Evolutionary conservation across 208 protist species (phyloP), one percentile per base, ranked within the genome.

Genomic region (Phytomonas sp.): DNA sequence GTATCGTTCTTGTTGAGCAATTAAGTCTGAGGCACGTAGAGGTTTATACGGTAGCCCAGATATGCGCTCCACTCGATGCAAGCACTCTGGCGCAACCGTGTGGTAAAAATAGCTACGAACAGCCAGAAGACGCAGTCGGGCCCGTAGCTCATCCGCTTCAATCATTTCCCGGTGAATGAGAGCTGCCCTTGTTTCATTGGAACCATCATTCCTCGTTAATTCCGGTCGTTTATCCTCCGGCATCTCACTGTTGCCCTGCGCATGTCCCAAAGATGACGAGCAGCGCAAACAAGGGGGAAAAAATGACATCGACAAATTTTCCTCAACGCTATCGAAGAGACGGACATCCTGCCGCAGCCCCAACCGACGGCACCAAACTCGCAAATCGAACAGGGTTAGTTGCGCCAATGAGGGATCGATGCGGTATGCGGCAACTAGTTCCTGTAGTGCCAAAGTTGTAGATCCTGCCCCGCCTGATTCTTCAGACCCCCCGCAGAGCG

Each of bases 41-140:
- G 71, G 81, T 30, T 78, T 73, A 77, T 93, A 95, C 31, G 82
- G 76, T 30, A 91, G 71, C 28, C 77, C 77, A n/a, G 87, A 93
- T 51, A 95, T 77, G 32, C 82, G 74, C 62, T 71, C 56, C 2
- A 91, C 73, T 46, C 90, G 85, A 62, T 95, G 87, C 26, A 93
- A 69, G 37, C 85, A 82, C 23, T 72, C 74, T 0, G 90, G 87
- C 0, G 71, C 79, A 37, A 91, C 85, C 23, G 53, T 28, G 28
- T 79, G 64, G 68, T 80, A 76, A 69, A 95, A 95, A n/a, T 63
- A 71, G n/a, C 75, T 65, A 0, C 83, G 83, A 2, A 73, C 76
- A 31, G 77, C 72, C 28, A 84, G 68, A 8, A 85, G 73, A 28
- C 74, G 79, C 23, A 92, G 74, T 51, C 69, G 56, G 62, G 81